phyloP scores from a whole-genome alignment of 768 basidiomycete species.

The Mycena sanguinolenta region DNA sequence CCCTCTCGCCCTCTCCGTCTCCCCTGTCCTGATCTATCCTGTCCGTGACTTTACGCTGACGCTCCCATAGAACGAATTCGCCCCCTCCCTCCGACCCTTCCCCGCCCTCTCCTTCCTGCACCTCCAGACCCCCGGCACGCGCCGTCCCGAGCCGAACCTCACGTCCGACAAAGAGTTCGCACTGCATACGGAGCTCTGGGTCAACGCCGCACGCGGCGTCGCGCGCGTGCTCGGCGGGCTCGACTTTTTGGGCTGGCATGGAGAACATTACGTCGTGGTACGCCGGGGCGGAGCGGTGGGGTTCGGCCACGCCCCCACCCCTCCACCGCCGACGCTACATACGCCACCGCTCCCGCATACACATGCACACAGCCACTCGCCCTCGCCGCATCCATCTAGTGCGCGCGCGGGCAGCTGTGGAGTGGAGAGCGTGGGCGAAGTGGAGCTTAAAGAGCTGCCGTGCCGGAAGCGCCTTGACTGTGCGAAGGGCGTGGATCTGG shows the following conservation, averaged over 20 bases:
- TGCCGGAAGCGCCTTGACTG: slow-evolving; percentile 70
- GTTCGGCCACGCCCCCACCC: no score
- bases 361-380: no score
- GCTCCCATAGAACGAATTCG: slow-evolving; percentile 67
- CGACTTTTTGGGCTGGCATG: slow-evolving; percentile 82
- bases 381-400: no score
- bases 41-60: no score
- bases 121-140: slow-evolving; percentile 60
- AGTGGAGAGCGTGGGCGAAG: slow-evolving; percentile 9
- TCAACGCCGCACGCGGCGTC: slow-evolving; percentile 61
- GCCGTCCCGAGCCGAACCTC: slow-evolving; percentile 68
- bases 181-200: slow-evolving; percentile 70
- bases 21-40: no score
- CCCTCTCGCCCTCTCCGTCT: no score
- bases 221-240: slow-evolving; percentile 63
- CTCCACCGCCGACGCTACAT: no score
- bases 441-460: slow-evolving; percentile 74
- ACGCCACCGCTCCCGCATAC: no score
- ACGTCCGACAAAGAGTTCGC: slow-evolving; percentile 73
- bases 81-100: slow-evolving; percentile 61
- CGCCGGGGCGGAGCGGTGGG: slow-evolving; percentile 43
- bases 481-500: slow-evolving; percentile 75
- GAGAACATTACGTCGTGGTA: slow-evolving; percentile 77
- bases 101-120: slow-evolving; percentile 70
- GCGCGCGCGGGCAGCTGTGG: no score